A percentile compares a stretch with the other conserved stretches of the same genome.
phyloP scores from a whole-genome alignment of 129 eudicot species.

The Solidago caesia region DNA sequence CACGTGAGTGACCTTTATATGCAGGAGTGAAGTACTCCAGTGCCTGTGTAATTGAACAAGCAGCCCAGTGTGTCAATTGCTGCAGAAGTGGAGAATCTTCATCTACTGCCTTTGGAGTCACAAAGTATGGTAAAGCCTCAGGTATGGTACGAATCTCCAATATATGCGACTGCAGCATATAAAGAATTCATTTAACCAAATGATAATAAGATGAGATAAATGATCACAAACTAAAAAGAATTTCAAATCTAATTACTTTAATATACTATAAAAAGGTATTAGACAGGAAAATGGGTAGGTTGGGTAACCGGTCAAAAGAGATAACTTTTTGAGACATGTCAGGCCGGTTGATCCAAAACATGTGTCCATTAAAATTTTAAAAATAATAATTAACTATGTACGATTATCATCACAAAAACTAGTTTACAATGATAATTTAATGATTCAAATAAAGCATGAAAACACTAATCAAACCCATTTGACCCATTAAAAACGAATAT shows the following conservation, averaged over 20 bases:
- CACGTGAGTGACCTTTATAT: slow-evolving; percentile 94
- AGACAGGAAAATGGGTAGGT: not conserved
- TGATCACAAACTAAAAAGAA: not conserved
- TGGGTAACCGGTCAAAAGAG: not conserved
- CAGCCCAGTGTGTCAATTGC: slow-evolving; percentile 99
- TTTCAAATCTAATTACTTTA: not conserved
- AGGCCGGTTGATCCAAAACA: not conserved
- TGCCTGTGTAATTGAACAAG: slow-evolving; percentile 97
- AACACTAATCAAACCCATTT: not conserved
- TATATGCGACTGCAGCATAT: slow-evolving; percentile 68
- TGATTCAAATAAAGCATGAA: not conserved
- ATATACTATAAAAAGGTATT: not conserved
- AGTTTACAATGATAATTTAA: not conserved
- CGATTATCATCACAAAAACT: not conserved
- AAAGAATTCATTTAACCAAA: slow-evolving; percentile 9
- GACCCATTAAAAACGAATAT: not conserved
- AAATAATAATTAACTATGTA: not conserved
- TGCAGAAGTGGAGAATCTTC: slow-evolving; percentile 88
- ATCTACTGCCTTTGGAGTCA: slow-evolving; percentile 89
- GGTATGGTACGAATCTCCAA: slow-evolving; percentile 92
- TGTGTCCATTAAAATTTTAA: not conserved
- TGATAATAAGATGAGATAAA: not conserved
- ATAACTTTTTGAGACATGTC: not conserved
- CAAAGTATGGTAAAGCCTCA: slow-evolving; percentile 89
- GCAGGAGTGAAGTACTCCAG: slow-evolving; percentile 94